Evolutionary conservation across 257 asterid species (phyloP).

Genomic region (Solanum appendiculatum): DNA sequence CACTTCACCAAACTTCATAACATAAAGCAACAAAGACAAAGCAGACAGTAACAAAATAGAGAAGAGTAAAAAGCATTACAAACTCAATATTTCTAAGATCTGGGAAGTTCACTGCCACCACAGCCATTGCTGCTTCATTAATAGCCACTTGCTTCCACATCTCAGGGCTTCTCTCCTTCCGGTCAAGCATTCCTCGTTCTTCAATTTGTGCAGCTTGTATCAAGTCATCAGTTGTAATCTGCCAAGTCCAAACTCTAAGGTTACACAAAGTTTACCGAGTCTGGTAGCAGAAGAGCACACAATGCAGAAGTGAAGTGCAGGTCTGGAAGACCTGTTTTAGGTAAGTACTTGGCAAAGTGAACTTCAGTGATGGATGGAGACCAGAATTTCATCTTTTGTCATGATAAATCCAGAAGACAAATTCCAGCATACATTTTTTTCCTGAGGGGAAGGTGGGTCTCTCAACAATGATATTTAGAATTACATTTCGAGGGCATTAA

Average conservation of each 20-base stretch:
- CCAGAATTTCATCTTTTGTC: background rate
- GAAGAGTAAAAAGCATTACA: slow-evolving; percentile 36
- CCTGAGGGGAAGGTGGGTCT: too few relatives aligned
- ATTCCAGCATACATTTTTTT: background rate
- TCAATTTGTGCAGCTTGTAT: slow-evolving; percentile 99
- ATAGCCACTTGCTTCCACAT: slow-evolving; percentile 91
- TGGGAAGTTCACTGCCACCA: slow-evolving; percentile 82
- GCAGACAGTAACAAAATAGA: background rate
- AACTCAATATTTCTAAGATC: slow-evolving; percentile 81
- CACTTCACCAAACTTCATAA: background rate
- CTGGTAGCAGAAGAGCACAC: background rate
- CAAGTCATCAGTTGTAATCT: slow-evolving; percentile 96
- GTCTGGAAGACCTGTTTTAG: background rate
- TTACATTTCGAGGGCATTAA: background rate
- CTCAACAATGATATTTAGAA: background rate
- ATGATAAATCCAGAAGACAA: background rate
- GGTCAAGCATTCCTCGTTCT: slow-evolving; percentile 85
- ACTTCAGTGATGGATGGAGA: background rate
- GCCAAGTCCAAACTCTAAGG: slow-evolving; percentile 6
- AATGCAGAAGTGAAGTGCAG: background rate
- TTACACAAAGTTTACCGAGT: background rate
- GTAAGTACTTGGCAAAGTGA: background rate
- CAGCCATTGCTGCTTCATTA: slow-evolving; percentile 90
- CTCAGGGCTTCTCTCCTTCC: slow-evolving; percentile 84
- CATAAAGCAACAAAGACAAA: background rate